A percentile compares a stretch with the other conserved stretches of the same genome.
Evolutionary conservation across 257 asterid genomes (phyloP).

Genomic region (Capsicum pubescens): DNA sequence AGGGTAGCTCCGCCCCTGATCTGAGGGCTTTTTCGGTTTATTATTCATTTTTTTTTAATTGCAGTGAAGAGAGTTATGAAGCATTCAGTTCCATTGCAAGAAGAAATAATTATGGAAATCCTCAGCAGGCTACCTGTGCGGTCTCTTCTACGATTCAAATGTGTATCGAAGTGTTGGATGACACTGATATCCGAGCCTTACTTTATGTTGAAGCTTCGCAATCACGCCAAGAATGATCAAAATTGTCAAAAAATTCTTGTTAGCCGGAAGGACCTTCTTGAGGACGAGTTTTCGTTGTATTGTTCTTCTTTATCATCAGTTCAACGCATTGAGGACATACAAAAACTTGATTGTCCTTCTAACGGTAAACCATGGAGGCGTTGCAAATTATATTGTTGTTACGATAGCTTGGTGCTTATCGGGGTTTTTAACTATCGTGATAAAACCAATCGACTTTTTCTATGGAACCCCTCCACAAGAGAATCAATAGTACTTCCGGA

Average conservation of each 20-base stretch:
- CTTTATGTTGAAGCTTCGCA: background rate
- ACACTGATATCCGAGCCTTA: background rate
- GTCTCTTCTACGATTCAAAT: slow-evolving; percentile 34
- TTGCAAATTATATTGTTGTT: background rate
- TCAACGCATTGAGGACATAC: background rate
- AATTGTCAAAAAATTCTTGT: background rate
- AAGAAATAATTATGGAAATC: slow-evolving; percentile 32
- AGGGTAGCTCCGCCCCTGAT: no score
- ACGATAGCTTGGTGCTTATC: background rate
- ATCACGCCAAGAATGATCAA: background rate
- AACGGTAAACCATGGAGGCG: background rate
- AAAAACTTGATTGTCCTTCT: background rate
- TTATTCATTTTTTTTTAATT: background rate
- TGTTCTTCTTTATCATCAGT: background rate
- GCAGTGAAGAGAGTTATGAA: background rate
- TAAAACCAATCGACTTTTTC: background rate
- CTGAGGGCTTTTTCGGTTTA: no score
- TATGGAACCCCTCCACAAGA: slow-evolving; percentile 19
- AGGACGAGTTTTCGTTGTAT: no score
- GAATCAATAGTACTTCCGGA: background rate
- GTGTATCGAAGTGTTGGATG: slow-evolving; percentile 23
- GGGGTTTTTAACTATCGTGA: background rate
- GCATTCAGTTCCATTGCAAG: background rate
- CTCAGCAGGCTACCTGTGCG: slow-evolving; percentile 30
- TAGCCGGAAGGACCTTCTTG: background rate